Conservation (phyloP, 2,329 filamentous ascomycete species). For the Beauveria caledonica region DNA sequence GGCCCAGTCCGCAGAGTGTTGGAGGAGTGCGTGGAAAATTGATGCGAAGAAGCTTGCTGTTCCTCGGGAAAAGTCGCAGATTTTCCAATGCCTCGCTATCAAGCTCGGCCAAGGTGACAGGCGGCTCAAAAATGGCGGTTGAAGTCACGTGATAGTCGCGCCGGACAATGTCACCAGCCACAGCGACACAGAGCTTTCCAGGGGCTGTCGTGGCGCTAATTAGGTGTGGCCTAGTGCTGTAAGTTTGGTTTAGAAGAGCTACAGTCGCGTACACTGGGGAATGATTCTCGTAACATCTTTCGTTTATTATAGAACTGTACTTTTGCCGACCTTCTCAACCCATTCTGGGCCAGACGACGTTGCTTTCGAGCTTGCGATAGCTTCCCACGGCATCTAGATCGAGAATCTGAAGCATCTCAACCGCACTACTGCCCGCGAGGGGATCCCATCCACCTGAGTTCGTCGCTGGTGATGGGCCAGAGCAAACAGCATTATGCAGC, state of each 20-base stretch:
- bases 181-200: background rate
- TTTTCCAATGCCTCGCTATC: constrained; percentile 26
- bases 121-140: constrained; percentile 9
- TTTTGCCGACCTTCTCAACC: background rate
- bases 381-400: background rate
- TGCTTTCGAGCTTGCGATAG: background rate
- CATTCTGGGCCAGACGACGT: background rate
- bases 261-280: background rate
- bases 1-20: constrained; percentile 32
- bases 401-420: background rate
- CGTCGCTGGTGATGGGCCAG: constrained; percentile 9
- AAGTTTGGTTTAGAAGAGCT: background rate
- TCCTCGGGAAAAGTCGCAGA: constrained; percentile 40
- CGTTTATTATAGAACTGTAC: background rate
- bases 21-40: constrained; percentile 31
- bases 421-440: background rate
- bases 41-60: constrained; percentile 32
- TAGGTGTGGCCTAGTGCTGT: background rate
- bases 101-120: constrained; percentile 23
- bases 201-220: constrained; percentile 7
- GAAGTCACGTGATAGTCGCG: constrained; percentile 8
- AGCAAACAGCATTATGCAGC: constrained; percentile 46
- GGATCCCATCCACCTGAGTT: background rate
- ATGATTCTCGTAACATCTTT: background rate
- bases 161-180: background rate